Percentiles rank a stretch among this genome's conserved stretches.
Conservation (phyloP, 208 protist genomes). For the Strigomonas culicis region DNA sequence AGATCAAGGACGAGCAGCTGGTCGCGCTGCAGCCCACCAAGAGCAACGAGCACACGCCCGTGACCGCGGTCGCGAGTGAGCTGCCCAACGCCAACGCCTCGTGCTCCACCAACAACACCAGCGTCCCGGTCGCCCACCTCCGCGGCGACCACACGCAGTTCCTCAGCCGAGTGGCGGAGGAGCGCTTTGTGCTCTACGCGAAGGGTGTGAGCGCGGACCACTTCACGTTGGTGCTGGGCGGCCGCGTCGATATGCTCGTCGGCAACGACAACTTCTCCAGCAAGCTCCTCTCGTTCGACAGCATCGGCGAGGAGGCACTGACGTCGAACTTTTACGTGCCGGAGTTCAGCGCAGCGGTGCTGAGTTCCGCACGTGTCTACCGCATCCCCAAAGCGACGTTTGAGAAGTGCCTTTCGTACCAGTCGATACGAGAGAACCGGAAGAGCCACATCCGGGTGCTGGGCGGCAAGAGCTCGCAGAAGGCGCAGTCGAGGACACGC, state of each 20-base stretch:
- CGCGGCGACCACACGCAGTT: constrained; percentile 30
- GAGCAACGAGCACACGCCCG: neutral
- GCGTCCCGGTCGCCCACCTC: neutral
- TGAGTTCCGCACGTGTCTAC: constrained; percentile 56
- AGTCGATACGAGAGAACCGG: constrained; percentile 3
- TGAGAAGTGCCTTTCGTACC: constrained; percentile 53
- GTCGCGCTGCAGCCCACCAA: constrained; percentile 15
- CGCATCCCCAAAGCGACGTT: constrained; percentile 50
- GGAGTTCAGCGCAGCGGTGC: constrained; percentile 78
- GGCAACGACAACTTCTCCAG: constrained; percentile 48
- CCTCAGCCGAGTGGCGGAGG: constrained; percentile 30
- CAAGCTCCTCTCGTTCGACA: constrained; percentile 57
- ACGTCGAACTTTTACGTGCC: constrained; percentile 54
- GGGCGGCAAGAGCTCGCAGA: neutral
- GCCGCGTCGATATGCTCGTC: constrained; percentile 65
- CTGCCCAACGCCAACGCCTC: neutral
- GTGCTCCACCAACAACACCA: neutral
- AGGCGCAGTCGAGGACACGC: no score
- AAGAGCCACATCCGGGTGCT: constrained; percentile 9
- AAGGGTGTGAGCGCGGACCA: constrained; percentile 37
- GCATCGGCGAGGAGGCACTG: constrained; percentile 72
- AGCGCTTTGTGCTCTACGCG: constrained; percentile 64
- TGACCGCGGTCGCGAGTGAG: neutral
- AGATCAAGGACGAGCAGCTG: constrained; percentile 67
- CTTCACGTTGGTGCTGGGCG: constrained; percentile 76